Base-by-base conservation (phyloP, 2,329 filamentous ascomycete genomes). In the Cercospora berteroae region DNA sequence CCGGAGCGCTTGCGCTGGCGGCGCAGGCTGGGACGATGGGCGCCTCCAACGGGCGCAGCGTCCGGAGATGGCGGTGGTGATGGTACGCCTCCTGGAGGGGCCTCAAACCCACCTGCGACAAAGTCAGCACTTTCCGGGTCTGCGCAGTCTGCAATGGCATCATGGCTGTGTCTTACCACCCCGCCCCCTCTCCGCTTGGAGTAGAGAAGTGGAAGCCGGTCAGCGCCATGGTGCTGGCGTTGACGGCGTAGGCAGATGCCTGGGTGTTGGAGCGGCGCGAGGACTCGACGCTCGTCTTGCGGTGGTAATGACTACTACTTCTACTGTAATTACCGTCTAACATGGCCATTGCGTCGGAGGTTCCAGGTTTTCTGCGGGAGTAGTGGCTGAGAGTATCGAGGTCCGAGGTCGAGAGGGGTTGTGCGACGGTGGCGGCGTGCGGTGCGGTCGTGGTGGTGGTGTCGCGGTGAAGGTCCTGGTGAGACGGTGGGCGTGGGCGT, bases 161-260 rank as follows among this genome's bases (percentile, higher is more conserved):
- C 25, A 23, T 44, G 59, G 39, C 25, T 25, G 42, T 60, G 65
- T 70, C 72, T 39, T 67, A 73, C 72, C 72, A 73, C 72, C 68
- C 72, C 74, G 69, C 76, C 87, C 90, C 87, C 84, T 88, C 90
- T 87, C 89, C 87, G 84, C 92, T 58, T 29, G 66, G 94, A 92
- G 93, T 94, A 88, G 91, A 96, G 89, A 96, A 97, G 85, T 96
- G 93, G 83, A 95, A 90, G 80, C 91, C 91, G 80, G 89, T 89
- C 76, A 97, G 86, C 78, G 84, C 86, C 80, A 88, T 86, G 75
- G 89, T 86, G 77, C 84, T 83, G 71, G 82, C 79, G 81, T 94
- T 89, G 81, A 94, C 92, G 76, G 91, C 84, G 84, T 97, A 97
- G 87, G 93, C 96, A 81, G 90, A 94, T 83, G 94, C 93, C 84